A percentile compares a stretch with the other conserved stretches of the same genome.
phyloP scores from a whole-genome alignment of 2,329 filamentous ascomycete species.

The Fusarium sp. region DNA sequence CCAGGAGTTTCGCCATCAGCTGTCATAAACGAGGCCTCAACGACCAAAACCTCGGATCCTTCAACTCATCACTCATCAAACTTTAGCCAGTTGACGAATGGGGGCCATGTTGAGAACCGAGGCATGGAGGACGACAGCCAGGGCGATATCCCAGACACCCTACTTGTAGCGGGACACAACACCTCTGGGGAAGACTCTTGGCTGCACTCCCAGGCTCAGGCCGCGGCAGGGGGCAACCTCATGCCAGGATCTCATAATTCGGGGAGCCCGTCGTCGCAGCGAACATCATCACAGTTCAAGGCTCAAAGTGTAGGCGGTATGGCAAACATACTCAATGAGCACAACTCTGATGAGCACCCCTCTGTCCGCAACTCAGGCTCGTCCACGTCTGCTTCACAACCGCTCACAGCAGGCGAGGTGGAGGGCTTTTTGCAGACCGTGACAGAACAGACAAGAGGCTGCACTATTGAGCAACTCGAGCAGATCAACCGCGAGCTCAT shows the following conservation, averaged over 20 bases:
- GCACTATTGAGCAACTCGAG: constrained; percentile 93
- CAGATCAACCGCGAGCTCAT: constrained; percentile 92
- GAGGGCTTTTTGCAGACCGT: constrained; percentile 72
- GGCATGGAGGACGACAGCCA: constrained; percentile 52
- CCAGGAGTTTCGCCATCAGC: constrained; percentile 70
- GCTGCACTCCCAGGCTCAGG: constrained; percentile 70
- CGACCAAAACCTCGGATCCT: constrained; percentile 87
- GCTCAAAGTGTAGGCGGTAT: constrained; percentile 48
- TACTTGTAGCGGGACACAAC: constrained; percentile 60
- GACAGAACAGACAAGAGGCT: constrained; percentile 77
- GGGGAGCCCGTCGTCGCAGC: constrained; percentile 56
- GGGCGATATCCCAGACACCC: constrained; percentile 68
- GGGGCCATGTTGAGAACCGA: constrained; percentile 64
- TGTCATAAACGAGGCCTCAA: constrained; percentile 86
- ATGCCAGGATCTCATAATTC: constrained; percentile 44
- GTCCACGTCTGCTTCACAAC: constrained; percentile 61
- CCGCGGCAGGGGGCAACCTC: constrained; percentile 60
- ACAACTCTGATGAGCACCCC: constrained; percentile 53
- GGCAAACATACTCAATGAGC: constrained; percentile 58
- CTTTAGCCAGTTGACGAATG: constrained; percentile 79
- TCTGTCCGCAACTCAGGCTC: constrained; percentile 51
- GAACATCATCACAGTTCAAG: constrained; percentile 52
- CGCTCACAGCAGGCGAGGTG: constrained; percentile 65
- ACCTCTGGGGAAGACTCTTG: constrained; percentile 67
- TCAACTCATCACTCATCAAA: constrained; percentile 74